phyloP scores from a whole-genome alignment of 371 early-diverging fungal species.

The Basidiobolus meristosporus region DNA sequence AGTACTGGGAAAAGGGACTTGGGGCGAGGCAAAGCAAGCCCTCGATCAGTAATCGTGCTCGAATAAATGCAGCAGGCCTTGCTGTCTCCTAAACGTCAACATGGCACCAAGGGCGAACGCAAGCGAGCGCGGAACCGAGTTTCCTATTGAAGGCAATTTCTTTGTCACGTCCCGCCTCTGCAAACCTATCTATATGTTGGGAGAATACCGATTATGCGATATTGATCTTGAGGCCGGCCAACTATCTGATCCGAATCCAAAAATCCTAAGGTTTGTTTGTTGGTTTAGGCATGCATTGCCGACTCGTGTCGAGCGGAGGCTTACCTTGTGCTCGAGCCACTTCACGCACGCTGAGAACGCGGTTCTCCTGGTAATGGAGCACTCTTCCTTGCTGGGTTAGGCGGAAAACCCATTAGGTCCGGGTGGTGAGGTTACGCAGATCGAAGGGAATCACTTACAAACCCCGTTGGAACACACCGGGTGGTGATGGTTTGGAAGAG shows the following conservation, averaged over 20 bases:
- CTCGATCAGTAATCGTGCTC: no score
- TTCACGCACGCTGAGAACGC: conserved; percentile 5
- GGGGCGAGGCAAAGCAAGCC: no score
- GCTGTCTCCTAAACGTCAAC: not conserved
- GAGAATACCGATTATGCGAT: conserved; percentile 7
- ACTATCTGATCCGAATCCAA: conserved; percentile 4
- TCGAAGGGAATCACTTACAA: no score
- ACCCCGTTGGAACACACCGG: not conserved
- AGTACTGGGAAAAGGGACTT: no score
- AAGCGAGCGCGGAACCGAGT: conserved; percentile 5
- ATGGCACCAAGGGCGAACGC: conserved; percentile 4
- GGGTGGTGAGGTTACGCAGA: no score
- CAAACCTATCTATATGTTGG: no score
- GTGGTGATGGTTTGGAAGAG: not conserved
- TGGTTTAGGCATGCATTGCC: not conserved
- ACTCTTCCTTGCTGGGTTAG: not conserved
- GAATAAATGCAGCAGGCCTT: no score
- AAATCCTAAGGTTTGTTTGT: conserved; percentile 3
- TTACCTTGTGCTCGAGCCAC: conserved; percentile 6
- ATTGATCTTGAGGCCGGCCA: conserved; percentile 2
- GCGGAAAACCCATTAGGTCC: not conserved
- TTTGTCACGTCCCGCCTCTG: no score
- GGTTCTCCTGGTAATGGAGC: conserved; percentile 5
- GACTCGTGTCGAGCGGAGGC: not conserved
- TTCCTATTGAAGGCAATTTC: no score